phyloP scores from a whole-genome alignment of 2,329 filamentous ascomycete species.

The Dryadomyces quercus-mongolicae region DNA sequence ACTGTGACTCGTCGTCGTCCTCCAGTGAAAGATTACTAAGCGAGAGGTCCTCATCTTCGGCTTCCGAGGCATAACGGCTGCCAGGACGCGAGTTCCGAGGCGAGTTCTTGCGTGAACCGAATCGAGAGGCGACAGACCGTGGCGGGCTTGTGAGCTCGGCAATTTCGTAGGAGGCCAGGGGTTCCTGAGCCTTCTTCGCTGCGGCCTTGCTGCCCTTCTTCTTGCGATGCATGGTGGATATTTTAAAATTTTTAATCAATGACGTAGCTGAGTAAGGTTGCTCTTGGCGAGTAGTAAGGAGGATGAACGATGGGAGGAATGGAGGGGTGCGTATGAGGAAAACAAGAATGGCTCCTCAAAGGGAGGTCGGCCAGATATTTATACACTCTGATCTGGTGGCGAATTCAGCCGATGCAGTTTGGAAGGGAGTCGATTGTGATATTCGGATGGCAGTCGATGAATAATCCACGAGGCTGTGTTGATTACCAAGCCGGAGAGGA shows the following conservation, averaged over 20 bases:
- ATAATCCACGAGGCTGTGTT: neutral
- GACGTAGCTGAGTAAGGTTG: too few species aligned
- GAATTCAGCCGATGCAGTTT: neutral
- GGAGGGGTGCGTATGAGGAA: too few species aligned
- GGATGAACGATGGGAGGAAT: too few species aligned
- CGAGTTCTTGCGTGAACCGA: conserved; percentile 30
- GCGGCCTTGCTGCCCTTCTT: too few species aligned
- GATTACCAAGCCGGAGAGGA: too few species aligned
- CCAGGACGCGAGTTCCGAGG: conserved; percentile 45
- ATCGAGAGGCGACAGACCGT: conserved; percentile 41
- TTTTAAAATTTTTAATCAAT: too few species aligned
- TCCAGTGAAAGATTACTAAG: neutral
- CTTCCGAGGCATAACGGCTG: conserved; percentile 47
- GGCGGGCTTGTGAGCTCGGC: conserved; percentile 24
- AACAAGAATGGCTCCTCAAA: conserved; percentile 35
- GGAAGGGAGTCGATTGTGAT: too few species aligned
- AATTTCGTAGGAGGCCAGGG: conserved; percentile 15
- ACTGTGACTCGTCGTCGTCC: neutral
- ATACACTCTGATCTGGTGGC: too few species aligned
- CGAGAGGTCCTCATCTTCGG: conserved; percentile 31
- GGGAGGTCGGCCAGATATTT: conserved; percentile 16
- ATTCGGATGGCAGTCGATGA: neutral
- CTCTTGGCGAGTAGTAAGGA: too few species aligned
- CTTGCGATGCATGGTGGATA: too few species aligned
- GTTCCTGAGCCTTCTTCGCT: neutral